Base-by-base conservation (phyloP, 768 basidiomycete genomes). In the Candolleomyces efflorescens region DNA sequence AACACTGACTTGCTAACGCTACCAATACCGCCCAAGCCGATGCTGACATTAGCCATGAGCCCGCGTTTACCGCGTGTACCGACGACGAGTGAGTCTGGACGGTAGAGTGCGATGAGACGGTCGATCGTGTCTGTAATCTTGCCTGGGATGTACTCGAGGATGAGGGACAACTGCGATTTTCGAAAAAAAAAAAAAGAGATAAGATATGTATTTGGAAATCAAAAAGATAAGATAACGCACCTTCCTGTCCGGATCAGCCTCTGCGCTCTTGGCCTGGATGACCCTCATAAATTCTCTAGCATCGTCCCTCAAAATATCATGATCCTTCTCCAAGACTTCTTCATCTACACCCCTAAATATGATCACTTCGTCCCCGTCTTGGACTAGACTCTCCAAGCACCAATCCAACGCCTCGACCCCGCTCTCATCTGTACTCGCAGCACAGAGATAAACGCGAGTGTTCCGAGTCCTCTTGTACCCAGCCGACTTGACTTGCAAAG, bases 121-220 rank as follows among this genome's bases (percentile, higher is more conserved):
- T 98, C 92, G 54, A 98, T 86, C 10, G 91, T 92, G 52, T 89
- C 85, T 0, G 93, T 92, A 5, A 96, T 84, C 56, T 86, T 88
- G 32, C 96, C 97, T 0, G 94, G 92, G 50, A 98, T 90, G 68
- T 90, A 94, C 75, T 98, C 96, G 43, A 98, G 85, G 52, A 97
- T 88, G 52, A 99, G 81, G 0, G 90, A 94, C 24, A 98, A 80
- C 87, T 92, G 59, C 15, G 47, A 27, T 32, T 46, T 36, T 38
- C 13, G 17, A 49, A n/a, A 52, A 48, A 22, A 52, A 53, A 49
- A 24, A 41, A 26, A 24, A 43, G 23, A 41, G 22, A 37, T 24
- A 36, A 59, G 18, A n/a, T n/a, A n/a, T n/a, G n/a, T n/a, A n/a
- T n/a, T n/a, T 55, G 32, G 2, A 32, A 32, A 7, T 1, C 6